A percentile compares a stretch with the other conserved stretches of the same genome.
Conservation (phyloP, 352 stramenopile genomes). For the Globisporangium mamillatum region DNA sequence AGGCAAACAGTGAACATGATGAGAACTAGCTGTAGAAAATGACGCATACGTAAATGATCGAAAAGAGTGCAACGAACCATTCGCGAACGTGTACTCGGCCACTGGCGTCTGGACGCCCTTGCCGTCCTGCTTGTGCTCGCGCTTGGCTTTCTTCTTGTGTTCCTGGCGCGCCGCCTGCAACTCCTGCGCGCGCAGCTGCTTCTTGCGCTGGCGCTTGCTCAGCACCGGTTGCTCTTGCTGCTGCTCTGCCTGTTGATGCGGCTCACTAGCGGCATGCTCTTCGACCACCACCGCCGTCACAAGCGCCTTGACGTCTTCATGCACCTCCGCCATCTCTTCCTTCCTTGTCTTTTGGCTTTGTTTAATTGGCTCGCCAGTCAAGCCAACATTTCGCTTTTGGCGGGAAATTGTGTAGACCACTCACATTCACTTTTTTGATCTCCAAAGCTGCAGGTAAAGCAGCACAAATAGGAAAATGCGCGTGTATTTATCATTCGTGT, state of each 20-base stretch:
- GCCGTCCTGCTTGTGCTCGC: slow-evolving; percentile 32
- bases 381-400: not conserved
- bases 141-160: slow-evolving; percentile 12
- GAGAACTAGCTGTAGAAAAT: not conserved
- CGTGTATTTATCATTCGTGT: not conserved
- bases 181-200: slow-evolving; percentile 30
- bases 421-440: not conserved
- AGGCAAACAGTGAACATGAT: not conserved
- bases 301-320: not conserved
- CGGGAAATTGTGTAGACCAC: not conserved
- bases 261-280: not conserved
- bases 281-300: not conserved
- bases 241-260: not conserved
- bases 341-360: not conserved
- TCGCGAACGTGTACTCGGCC: slow-evolving; percentile 61
- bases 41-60: no score
- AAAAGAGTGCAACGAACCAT: slow-evolving; percentile 26
- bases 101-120: slow-evolving; percentile 32
- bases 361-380: not conserved
- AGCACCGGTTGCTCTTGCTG: not conserved
- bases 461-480: not conserved
- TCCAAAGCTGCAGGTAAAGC: not conserved
- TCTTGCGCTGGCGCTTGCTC: slow-evolving; percentile 50
- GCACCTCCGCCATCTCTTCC: not conserved
- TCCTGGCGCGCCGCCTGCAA: slow-evolving; percentile 17